These are phyloP conservation scores for Grosmannia clavigera DNA, from an alignment of 2,329 filamentous ascomycete genomes.

Conservation along the genomic window DNA sequence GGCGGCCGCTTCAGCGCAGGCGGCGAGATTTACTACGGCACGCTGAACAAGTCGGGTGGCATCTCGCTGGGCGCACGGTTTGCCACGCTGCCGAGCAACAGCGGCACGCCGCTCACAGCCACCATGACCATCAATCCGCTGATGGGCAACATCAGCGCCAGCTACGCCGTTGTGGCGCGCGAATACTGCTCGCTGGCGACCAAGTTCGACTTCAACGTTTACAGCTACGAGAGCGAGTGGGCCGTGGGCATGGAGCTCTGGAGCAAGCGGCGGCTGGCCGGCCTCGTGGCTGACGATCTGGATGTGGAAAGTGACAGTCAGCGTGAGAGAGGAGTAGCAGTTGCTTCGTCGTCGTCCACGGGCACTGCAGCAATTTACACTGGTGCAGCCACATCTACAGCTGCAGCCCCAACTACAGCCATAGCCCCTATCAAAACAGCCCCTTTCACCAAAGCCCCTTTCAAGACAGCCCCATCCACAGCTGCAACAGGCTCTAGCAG, in stretches of 20 bases:
- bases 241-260: conserved; percentile 87
- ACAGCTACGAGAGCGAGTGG: conserved; percentile 94
- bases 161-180: conserved; percentile 82
- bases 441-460: not conserved
- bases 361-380: not conserved
- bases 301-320: not conserved
- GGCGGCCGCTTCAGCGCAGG: conserved; percentile 75
- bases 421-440: not conserved
- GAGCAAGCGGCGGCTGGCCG: conserved; percentile 46
- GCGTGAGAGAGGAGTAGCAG: conserved; percentile 4
- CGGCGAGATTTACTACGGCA: conserved; percentile 89
- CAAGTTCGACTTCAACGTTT: conserved; percentile 92
- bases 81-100: conserved; percentile 68
- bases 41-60: conserved; percentile 85
- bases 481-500: not conserved
- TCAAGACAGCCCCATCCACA: not conserved
- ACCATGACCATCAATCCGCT: conserved; percentile 87
- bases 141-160: conserved; percentile 86
- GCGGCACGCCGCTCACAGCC: conserved; percentile 83
- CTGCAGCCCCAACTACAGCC: not conserved
- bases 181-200: conserved; percentile 75
- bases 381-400: not conserved
- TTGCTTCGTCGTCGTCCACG: not conserved
- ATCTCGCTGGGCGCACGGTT: conserved; percentile 83
- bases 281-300: conserved; percentile 22